Evolutionary conservation across 2,329 filamentous ascomycete genomes (phyloP).

Genomic region (Aspergillus felis): DNA sequence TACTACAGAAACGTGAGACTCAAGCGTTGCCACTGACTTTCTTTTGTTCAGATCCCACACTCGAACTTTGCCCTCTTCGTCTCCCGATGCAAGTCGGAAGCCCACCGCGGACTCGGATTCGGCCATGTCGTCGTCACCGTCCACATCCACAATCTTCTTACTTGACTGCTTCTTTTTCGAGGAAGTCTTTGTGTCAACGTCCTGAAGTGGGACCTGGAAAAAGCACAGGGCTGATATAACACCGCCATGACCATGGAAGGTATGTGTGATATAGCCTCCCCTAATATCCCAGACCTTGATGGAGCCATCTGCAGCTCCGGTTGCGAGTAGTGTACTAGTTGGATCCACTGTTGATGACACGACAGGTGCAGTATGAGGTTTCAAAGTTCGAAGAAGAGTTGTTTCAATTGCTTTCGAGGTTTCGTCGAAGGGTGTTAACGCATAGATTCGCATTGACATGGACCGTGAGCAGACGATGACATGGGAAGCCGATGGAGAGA

Average conservation of each 20-base stretch:
- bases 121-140: constrained; percentile 43
- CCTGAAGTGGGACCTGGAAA: constrained; percentile 65
- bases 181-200: constrained; percentile 38
- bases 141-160: constrained; percentile 20
- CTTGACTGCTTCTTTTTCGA: constrained; percentile 45
- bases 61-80: constrained; percentile 87
- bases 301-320: constrained; percentile 85
- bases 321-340: constrained; percentile 85
- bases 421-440: constrained; percentile 58
- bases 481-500: constrained; percentile 84
- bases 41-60: constrained; percentile 90
- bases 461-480: constrained; percentile 90
- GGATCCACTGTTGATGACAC: constrained; percentile 79
- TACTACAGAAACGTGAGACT: constrained; percentile 95
- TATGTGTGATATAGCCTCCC: constrained; percentile 88
- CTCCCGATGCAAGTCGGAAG: constrained; percentile 83
- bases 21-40: constrained; percentile 69
- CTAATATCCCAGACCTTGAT: constrained; percentile 97
- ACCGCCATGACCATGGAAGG: constrained; percentile 87
- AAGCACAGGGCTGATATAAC: constrained; percentile 88
- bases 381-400: constrained; percentile 72
- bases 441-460: constrained; percentile 90
- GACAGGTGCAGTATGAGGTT: constrained; percentile 86
- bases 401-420: constrained; percentile 58
- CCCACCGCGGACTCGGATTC: constrained; percentile 49